A percentile compares a stretch with the other conserved stretches of the same genome.
Conservation (phyloP, 2,329 filamentous ascomycete species). For the Albifimbria verrucaria region DNA sequence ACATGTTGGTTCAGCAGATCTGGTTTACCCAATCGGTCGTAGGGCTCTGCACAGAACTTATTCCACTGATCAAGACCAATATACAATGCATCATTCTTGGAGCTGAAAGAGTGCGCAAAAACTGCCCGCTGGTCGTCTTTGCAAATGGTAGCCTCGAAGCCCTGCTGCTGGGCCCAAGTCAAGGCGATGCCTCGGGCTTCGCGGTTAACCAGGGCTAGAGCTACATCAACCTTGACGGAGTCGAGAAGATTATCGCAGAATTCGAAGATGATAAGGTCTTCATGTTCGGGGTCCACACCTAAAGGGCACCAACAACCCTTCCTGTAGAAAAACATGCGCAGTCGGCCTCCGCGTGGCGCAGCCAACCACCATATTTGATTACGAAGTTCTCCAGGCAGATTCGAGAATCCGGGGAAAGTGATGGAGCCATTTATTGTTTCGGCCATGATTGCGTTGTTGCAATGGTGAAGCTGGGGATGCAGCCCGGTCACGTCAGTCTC, state of each 20-base stretch:
- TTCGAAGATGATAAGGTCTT: not conserved
- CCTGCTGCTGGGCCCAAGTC: not conserved
- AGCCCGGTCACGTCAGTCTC: no score
- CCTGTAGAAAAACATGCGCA: not conserved
- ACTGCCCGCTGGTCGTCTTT: not conserved
- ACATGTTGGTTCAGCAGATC: not conserved
- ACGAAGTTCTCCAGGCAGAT: conserved; percentile 1
- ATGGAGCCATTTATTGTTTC: no score
- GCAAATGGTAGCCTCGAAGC: not conserved
- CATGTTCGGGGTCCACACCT: not conserved
- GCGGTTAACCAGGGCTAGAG: not conserved
- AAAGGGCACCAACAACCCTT: not conserved
- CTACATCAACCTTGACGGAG: not conserved
- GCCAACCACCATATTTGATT: conserved; percentile 3
- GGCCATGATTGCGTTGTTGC: no score
- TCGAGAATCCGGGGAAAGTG: not conserved
- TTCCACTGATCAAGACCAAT: not conserved
- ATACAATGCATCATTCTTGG: not conserved
- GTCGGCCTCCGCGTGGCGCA: not conserved
- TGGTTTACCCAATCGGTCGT: not conserved
- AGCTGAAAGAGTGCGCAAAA: not conserved
- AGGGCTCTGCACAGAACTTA: not conserved
- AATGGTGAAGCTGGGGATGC: no score
- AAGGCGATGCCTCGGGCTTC: conserved; percentile 1
- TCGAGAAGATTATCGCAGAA: not conserved